Evolutionary conservation across 2,329 filamentous ascomycete species (phyloP), one percentile per base, ranked within the genome.

Genomic region (Emericellopsis atlantica): DNA sequence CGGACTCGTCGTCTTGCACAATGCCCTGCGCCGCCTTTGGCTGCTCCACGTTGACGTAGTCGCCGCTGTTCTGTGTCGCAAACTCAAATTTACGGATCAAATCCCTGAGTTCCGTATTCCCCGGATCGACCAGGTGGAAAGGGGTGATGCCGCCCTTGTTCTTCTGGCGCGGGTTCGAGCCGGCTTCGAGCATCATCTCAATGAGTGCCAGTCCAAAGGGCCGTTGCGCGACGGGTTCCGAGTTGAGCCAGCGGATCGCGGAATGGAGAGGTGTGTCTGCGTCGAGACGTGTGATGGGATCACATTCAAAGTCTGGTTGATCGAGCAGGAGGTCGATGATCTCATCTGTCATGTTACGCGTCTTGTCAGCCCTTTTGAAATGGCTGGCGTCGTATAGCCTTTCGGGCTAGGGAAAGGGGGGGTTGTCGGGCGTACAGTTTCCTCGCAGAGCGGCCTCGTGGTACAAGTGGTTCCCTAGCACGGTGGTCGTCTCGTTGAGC

Each of bases 381-480:
- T 21, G 18, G 18, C 18, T 4, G 18, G 18, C 18, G 18, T 21
- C 18, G 3, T 21, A 21, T 21, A 21, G 18, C 4, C 18, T 21
- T 21, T 21, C 18, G 18, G 18, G 18, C 18, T 21, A 21, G 18
- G 14, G 11, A 4, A 24, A 26, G 36, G 12, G 18, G 36, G 15
- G 8, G 22, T n/a, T 6, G 29, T 34, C 24, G 16, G n/a, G 70
- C 81, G 51, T 68, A 90, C 85, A 95, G 64, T 88, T 86, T 51
- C 92, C 92, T 49, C 79, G 80, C 24, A 76, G 72, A 26, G 90
- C 90, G 39, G 89, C 92, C 51, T 95, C 78, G 62, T 96, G 92
- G 58, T 95, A 79, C 26, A 89, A 78, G 56, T 90, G 78, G 62
- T 90, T 89, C 40, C 92, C 92, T 64, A 95, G 72, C 10, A 88